Evolutionary conservation across 108 stramenopile genomes (phyloP).

Genomic region (Fragilaria crotonensis): DNA sequence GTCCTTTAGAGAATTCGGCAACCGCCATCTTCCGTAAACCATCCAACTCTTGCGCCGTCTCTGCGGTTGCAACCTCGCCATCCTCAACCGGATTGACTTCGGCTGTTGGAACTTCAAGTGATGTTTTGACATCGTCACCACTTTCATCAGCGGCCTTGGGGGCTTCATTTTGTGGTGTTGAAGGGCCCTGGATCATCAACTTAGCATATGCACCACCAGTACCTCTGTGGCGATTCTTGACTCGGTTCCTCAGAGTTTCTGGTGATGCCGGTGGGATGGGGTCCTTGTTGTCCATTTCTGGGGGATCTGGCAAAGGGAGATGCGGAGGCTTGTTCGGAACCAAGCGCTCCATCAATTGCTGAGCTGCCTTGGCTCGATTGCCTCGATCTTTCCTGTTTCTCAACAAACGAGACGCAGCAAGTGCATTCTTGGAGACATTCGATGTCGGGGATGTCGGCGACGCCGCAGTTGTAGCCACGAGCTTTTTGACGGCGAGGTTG

Average conservation of each 20-base stretch:
- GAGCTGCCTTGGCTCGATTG: background rate
- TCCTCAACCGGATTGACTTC: background rate
- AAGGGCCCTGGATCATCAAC: slow-evolving; percentile 16
- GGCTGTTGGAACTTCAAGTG: background rate
- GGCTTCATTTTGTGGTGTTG: background rate
- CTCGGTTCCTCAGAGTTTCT: background rate
- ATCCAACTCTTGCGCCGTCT: background rate
- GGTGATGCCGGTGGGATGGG: background rate
- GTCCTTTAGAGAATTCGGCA: background rate
- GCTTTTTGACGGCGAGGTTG: no score
- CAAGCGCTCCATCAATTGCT: background rate
- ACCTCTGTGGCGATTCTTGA: slow-evolving; percentile 7
- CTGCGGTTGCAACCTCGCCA: background rate
- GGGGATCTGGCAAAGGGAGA: background rate
- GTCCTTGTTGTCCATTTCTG: background rate
- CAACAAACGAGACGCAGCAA: background rate
- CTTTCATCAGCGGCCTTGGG: background rate
- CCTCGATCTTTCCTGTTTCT: background rate
- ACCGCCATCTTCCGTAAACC: background rate
- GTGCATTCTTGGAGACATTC: background rate
- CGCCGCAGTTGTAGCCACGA: no score
- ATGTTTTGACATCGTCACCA: background rate
- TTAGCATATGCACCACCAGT: slow-evolving; percentile 44
- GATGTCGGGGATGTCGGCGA: no score
- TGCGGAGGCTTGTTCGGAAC: background rate